A percentile compares a stretch with the other conserved stretches of the same genome.
phyloP scores from a whole-genome alignment of 2,329 filamentous ascomycete species.

The Paecilomyces dactylethromorphus region DNA sequence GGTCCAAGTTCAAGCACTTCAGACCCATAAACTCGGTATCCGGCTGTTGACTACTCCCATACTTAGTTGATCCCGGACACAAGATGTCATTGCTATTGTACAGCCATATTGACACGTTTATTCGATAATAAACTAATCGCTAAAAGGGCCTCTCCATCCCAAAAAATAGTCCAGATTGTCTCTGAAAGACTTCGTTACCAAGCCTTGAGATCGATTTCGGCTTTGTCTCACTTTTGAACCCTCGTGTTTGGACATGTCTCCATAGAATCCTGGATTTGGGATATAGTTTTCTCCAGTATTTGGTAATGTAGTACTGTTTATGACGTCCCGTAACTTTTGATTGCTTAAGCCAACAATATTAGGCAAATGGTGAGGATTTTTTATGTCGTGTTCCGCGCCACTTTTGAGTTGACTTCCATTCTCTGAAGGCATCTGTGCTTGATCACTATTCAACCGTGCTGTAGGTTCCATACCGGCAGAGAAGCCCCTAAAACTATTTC shows the following conservation, averaged over 20 bases:
- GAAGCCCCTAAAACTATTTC: background rate
- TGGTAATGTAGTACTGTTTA: background rate
- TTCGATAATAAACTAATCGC: background rate
- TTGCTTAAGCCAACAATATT: background rate
- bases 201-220: background rate
- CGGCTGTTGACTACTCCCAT: no score
- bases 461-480: background rate
- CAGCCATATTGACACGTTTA: background rate
- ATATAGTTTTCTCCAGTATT: background rate
- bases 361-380: background rate
- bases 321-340: background rate
- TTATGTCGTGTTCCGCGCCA: background rate
- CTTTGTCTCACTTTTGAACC: background rate
- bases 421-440: background rate
- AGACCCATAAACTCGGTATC: no score
- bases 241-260: background rate
- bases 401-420: background rate
- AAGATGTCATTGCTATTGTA: background rate
- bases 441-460: background rate
- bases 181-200: slow-evolving; percentile 9
- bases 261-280: background rate
- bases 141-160: slow-evolving; percentile 24
- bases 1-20: no score
- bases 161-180: slow-evolving; percentile 26
- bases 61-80: no score